These are phyloP conservation scores for Herpetospermum pedunculosum DNA, from an alignment of 306 rosid genomes.

Conservation along the genomic window DNA sequence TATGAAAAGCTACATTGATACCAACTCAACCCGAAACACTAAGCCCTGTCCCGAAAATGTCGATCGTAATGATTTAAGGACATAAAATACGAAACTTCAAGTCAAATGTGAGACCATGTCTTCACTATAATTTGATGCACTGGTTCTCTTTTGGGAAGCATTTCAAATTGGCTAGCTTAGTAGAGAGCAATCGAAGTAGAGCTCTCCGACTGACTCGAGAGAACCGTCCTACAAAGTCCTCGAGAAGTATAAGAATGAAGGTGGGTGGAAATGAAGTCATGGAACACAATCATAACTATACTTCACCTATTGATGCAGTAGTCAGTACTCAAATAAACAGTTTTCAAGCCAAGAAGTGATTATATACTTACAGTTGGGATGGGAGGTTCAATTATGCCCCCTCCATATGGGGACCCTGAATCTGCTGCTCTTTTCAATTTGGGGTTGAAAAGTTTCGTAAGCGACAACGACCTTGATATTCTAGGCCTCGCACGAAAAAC, in stretches of 20 bases:
- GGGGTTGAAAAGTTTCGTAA: conserved; percentile 29
- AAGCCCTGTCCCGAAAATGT: neutral
- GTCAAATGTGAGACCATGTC: neutral
- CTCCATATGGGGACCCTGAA: conserved; percentile 45
- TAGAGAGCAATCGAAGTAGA: neutral
- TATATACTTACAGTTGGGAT: conserved; percentile 27
- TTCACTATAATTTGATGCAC: neutral
- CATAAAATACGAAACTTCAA: neutral
- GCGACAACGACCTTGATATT: conserved; percentile 50
- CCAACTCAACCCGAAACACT: neutral
- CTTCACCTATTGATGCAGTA: neutral
- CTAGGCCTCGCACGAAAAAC: conserved; percentile 32
- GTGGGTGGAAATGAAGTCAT: neutral
- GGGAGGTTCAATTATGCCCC: conserved; percentile 16
- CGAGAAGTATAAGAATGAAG: neutral
- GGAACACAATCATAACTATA: neutral
- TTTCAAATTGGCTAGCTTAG: neutral
- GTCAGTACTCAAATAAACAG: neutral
- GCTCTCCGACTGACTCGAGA: neutral
- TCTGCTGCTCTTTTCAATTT: conserved; percentile 37
- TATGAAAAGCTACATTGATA: neutral
- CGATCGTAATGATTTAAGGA: neutral
- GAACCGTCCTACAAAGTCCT: neutral
- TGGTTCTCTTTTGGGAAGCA: neutral
- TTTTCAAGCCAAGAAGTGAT: neutral